Base-by-base conservation (phyloP, 352 stramenopile species). In the Globisporangium perplexum region DNA sequence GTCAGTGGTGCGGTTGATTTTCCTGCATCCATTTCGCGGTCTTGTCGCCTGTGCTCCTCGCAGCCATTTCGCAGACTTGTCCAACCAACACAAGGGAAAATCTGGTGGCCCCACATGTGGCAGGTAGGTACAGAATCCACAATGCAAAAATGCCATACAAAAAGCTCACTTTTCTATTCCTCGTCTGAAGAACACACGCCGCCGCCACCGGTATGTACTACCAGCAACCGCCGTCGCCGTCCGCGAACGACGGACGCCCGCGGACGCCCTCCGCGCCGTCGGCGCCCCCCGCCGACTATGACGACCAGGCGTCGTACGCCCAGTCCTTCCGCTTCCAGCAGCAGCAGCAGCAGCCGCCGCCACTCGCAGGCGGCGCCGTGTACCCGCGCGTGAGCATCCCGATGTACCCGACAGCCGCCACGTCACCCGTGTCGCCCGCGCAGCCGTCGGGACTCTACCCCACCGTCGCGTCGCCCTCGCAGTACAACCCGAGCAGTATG, bases 211-310 rank as follows among this genome's bases (percentile, higher is more conserved):
- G 31, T 24, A 53, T 53, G 53, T 49, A 59, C 53, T 53, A 47
- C 36, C 53, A 53, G 7, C n/a, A n/a, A n/a, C 36, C 24, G 17
- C 69, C 54, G 12, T 28, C 55, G 22, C 43, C 54, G 8, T 63
- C 60, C 44, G 35, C 24, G 33, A 36, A 35, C 20, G 44, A 20
- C 12, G 38, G 23, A 15, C 48, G 36, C 2, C 22, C 59, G 12
- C 57, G 66, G 28, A 53, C 66, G 50, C 53, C 70, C 11, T 74
- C 72, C 50, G 58, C 68, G 26, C 71, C 71, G 3, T 81, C 68
- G 0, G 72, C 69, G 5, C 72, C 72, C 14, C 69, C 65, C 1
- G 67, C 60, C 4, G 69, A 77, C 52, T n/a, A n/a, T n/a, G 52
- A 26, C 20, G 60, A 72, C 38, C 52, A 44, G 6, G 20, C n/a